Evolutionary conservation across 768 basidiomycete genomes (phyloP), one percentile per base, ranked within the genome.

Genomic region (Plicaturopsis crispa): DNA sequence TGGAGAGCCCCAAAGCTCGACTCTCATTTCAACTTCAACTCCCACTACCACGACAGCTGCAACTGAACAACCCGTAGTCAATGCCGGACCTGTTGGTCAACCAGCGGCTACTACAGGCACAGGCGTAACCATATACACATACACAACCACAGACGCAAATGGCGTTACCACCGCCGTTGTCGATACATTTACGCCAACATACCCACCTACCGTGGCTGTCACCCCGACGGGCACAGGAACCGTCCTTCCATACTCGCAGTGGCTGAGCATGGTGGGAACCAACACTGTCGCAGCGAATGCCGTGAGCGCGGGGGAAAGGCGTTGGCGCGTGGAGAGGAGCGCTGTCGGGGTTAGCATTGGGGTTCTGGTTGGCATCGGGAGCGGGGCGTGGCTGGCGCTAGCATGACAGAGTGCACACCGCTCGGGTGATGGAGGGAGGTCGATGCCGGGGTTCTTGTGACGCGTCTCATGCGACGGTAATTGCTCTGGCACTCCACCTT

Each of bases 1-100:
- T 28, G 17, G 14, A 40, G 24, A 20, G n/a, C 4, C 30, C 33
- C 13, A 31, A 33, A 50, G 51, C 35, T 21, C 37, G 39, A 50
- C 40, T 18, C 8, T 55, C 36, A 12, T 5, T 2, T 13, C 22
- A 22, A 14, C 36, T 5, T 11, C 36, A 5, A 38, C 28, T 12
- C 19, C 36, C 11, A 24, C 38, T 14, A 17, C 39, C 8, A 40
- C 33, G 4, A 7, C 33, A 11, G 5, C 33, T 6, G 35, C 39
- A 12, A 40, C 39, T 18, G 17, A 13, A 11, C 39, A 33, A 16
- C 34, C 34, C 28, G 40, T 21, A 4, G 40, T 30, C 19, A 34
- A 34, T 34, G 10, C 8, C n/a, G 40, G 40, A 6, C 23, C 34
- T 11, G 40, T 41, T 6, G 40, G 34, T 4, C 33, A 20, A 7